Evolutionary conservation across 805 yeast genomes (phyloP).

Genomic region (Pachysolen tannophilus): DNA sequence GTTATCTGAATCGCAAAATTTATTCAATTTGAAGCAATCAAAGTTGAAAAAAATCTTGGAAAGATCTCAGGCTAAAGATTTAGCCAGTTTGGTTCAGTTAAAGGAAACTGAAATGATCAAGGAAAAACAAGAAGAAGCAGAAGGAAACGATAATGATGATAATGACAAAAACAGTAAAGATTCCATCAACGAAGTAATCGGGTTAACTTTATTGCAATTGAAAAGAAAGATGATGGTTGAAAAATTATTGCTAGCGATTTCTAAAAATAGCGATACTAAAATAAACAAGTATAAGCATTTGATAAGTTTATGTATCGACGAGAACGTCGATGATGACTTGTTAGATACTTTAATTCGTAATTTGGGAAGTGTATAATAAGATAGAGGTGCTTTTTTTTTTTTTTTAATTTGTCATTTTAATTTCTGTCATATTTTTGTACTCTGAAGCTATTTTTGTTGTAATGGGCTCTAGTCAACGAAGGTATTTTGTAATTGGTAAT

Average conservation of each 20-base stretch:
- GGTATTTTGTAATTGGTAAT: too few species aligned
- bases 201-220: slow-evolving; percentile 45
- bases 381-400: too few species aligned
- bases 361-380: slow-evolving; percentile 4
- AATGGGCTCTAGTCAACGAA: too few species aligned
- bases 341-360: slow-evolving; percentile 8
- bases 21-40: slow-evolving; percentile 2
- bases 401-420: too few species aligned
- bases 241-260: slow-evolving; percentile 28
- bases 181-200: slow-evolving; percentile 23
- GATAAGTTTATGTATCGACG: slow-evolving; percentile 7
- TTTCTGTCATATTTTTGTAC: too few species aligned
- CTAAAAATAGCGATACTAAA: slow-evolving; percentile 39
- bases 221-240: slow-evolving; percentile 46
- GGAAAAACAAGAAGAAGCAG: slow-evolving; percentile 11
- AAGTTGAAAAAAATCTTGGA: slow-evolving; percentile 23
- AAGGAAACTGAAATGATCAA: slow-evolving; percentile 21
- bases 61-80: slow-evolving; percentile 34
- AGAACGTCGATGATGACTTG: slow-evolving; percentile 8
- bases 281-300: slow-evolving; percentile 52
- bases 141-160: slow-evolving; percentile 3
- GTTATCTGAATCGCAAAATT: slow-evolving; percentile 12
- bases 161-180: slow-evolving; percentile 17
- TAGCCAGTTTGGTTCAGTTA: slow-evolving; percentile 33
- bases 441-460: too few species aligned